Conservation (phyloP, 768 basidiomycete species). For the Mycena polygramma region DNA sequence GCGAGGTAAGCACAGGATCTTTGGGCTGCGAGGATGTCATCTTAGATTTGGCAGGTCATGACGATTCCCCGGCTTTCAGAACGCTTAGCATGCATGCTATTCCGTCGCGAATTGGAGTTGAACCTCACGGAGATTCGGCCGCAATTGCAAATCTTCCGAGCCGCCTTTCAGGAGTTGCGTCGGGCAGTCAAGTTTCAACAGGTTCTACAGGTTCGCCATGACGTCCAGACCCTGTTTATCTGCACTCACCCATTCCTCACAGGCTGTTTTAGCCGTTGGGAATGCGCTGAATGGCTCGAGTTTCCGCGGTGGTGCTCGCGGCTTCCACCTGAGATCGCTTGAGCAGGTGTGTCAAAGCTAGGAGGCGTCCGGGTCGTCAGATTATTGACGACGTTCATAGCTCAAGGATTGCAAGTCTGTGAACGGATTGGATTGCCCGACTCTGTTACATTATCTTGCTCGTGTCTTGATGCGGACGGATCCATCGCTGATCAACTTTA, state of each 20-base stretch:
- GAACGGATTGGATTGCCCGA: conserved; percentile 80
- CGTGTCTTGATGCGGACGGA: conserved; percentile 77
- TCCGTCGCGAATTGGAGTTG: conserved; percentile 83
- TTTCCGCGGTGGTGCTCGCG: conserved; percentile 86
- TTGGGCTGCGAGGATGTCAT: not conserved
- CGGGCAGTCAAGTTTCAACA: conserved; percentile 74
- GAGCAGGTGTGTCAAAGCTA: conserved; percentile 71
- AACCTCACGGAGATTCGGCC: conserved; percentile 88
- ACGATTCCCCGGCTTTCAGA: conserved; percentile 79
- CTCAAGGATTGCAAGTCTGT: conserved; percentile 87
- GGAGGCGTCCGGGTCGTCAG: not conserved
- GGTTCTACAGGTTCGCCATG: conserved; percentile 68
- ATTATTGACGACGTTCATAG: conserved; percentile 53
- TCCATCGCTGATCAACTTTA: conserved; percentile 74
- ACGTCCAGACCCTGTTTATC: not conserved
- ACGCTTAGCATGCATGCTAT: conserved; percentile 71
- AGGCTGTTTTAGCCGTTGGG: conserved; percentile 83
- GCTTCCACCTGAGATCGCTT: conserved; percentile 87
- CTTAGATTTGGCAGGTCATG: conserved; percentile 67
- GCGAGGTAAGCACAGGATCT: conserved; percentile 61
- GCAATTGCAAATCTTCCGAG: conserved; percentile 81
- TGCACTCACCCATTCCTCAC: conserved; percentile 5
- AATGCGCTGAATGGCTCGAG: conserved; percentile 87
- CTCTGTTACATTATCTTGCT: conserved; percentile 89
- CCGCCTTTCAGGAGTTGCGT: conserved; percentile 80